Percentiles rank a stretch among this genome's conserved stretches.
Evolutionary conservation across 2,329 filamentous ascomycete species (phyloP).

Genomic region (Trichoderma polysporum): DNA sequence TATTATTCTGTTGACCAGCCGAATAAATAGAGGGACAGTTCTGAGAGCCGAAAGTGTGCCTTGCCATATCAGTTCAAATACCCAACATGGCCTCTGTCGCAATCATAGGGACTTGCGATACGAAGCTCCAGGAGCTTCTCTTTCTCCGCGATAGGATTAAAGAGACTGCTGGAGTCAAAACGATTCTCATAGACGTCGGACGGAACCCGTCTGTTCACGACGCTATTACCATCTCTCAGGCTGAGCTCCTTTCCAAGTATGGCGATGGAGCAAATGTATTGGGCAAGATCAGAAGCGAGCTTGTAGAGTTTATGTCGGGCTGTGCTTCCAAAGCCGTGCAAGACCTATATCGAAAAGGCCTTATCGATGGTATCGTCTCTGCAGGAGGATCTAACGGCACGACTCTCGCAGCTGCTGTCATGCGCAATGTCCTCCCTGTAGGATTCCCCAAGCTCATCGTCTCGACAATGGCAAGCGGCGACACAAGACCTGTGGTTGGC

Average conservation of each 20-base stretch:
- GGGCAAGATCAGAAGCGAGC: slow-evolving; percentile 50
- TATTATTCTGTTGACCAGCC: neutral
- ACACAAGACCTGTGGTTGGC: slow-evolving; percentile 63
- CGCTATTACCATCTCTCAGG: slow-evolving; percentile 48
- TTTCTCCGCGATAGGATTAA: slow-evolving; percentile 52
- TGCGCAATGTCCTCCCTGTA: slow-evolving; percentile 60
- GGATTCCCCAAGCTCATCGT: slow-evolving; percentile 70
- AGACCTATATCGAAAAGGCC: slow-evolving; percentile 36
- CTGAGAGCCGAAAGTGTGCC: neutral
- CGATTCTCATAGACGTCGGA: slow-evolving; percentile 46
- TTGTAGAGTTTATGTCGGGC: slow-evolving; percentile 55
- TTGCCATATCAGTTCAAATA: neutral
- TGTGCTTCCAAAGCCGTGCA: slow-evolving; percentile 46
- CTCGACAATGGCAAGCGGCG: slow-evolving; percentile 67
- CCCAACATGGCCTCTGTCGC: slow-evolving; percentile 42
- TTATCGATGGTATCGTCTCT: slow-evolving; percentile 57
- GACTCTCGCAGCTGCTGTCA: slow-evolving; percentile 57
- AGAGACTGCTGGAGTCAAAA: slow-evolving; percentile 20
- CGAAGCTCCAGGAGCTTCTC: slow-evolving; percentile 59
- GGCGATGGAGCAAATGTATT: slow-evolving; percentile 35
- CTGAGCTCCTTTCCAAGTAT: slow-evolving; percentile 40
- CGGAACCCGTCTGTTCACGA: slow-evolving; percentile 42
- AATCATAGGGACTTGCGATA: slow-evolving; percentile 64
- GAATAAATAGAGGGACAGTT: neutral
- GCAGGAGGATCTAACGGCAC: slow-evolving; percentile 65